phyloP scores from a whole-genome alignment of 352 stramenopile genomes.

The Globisporangium iwayamae region DNA sequence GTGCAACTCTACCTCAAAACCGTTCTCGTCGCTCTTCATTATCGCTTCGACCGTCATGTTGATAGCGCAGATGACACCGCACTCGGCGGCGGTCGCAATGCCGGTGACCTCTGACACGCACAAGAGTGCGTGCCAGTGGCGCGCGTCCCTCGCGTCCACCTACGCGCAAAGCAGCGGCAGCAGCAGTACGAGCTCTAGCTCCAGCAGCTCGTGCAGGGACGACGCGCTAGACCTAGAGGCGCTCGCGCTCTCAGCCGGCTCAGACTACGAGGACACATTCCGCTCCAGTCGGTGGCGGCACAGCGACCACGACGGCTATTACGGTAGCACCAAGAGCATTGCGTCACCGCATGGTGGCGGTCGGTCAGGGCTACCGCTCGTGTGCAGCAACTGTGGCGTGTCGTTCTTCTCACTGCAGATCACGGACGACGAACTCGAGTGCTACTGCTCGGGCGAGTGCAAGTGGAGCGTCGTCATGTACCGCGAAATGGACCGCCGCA shows the following conservation, averaged over 20 bases:
- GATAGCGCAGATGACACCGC: neutral
- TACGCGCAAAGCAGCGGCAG: constrained; percentile 14
- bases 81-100: neutral
- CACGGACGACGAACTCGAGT: constrained; percentile 58
- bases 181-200: constrained; percentile 6
- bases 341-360: constrained; percentile 15
- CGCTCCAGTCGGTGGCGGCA: constrained; percentile 10
- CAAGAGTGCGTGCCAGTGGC: neutral
- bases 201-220: constrained; percentile 20
- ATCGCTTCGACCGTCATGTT: neutral
- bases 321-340: constrained; percentile 9
- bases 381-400: constrained; percentile 80
- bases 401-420: constrained; percentile 80
- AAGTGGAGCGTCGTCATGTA: constrained; percentile 89
- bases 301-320: neutral
- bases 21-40: neutral
- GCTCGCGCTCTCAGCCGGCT: constrained; percentile 28
- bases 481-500: constrained; percentile 72
- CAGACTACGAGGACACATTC: constrained; percentile 23
- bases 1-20: no score
- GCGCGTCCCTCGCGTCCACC: neutral
- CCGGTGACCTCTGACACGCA: neutral
- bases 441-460: constrained; percentile 86
- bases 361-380: constrained; percentile 58
- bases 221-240: constrained; percentile 42